Conservation (phyloP, 257 asterid genomes). For the Rauvolfia tetraphylla region DNA sequence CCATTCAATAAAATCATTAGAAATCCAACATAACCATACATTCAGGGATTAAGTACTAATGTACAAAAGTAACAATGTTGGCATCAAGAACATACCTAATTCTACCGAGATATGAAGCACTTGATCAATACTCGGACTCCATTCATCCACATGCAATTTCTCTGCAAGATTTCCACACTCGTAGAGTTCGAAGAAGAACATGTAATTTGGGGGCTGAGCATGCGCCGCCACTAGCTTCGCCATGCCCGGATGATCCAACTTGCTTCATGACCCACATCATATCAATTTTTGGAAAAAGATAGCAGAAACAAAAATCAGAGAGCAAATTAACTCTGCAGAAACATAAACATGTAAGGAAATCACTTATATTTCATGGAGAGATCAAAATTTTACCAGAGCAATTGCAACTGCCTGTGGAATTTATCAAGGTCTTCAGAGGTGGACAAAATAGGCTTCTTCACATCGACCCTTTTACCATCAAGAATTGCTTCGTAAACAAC, state of each 20-base stretch:
- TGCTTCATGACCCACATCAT: not conserved
- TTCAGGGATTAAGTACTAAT: not conserved
- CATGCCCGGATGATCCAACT: conserved; percentile 45
- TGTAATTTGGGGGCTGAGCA: conserved; percentile 84
- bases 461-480: conserved; percentile 71
- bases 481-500: conserved; percentile 71
- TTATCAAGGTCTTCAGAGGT: conserved; percentile 71
- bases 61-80: not conserved
- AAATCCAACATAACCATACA: not conserved
- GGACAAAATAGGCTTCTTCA: conserved; percentile 72
- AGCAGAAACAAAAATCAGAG: not conserved
- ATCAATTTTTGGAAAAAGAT: not conserved
- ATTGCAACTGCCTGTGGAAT: conserved; percentile 77
- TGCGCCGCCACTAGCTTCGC: conserved; percentile 83
- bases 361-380: not conserved
- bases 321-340: not conserved
- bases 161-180: conserved; percentile 72
- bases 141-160: conserved; percentile 80
- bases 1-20: not conserved
- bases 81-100: conserved; percentile 47
- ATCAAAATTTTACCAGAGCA: conserved; percentile 38
- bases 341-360: not conserved
- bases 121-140: conserved; percentile 56
- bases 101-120: conserved; percentile 40
- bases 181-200: conserved; percentile 71